phyloP scores from a whole-genome alignment of 306 rosid genomes.

The Geum urbanum region DNA sequence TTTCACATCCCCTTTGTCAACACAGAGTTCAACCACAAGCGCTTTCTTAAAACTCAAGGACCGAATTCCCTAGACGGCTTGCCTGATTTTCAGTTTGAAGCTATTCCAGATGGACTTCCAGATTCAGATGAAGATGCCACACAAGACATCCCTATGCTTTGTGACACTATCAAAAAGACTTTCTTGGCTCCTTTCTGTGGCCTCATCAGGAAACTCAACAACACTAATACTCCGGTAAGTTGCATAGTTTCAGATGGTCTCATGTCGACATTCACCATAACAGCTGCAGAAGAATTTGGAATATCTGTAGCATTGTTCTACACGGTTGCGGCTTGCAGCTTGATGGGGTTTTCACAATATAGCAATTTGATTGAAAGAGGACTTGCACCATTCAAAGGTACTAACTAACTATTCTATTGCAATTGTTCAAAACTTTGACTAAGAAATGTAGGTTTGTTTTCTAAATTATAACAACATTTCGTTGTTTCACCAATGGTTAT shows the following conservation, averaged over 20 bases:
- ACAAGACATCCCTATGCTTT: background rate
- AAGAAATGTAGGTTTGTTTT: background rate
- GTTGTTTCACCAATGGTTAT: constrained; percentile 9
- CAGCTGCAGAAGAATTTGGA: constrained; percentile 9
- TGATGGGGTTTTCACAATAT: constrained; percentile 1
- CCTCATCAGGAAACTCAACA: constrained; percentile 6
- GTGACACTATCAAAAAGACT: background rate
- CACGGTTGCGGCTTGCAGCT: background rate
- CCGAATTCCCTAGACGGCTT: background rate
- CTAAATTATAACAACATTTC: background rate
- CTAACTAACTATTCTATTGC: no score
- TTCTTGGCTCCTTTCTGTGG: background rate
- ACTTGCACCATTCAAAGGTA: constrained; percentile 25
- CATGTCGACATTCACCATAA: constrained; percentile 1
- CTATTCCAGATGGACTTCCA: constrained; percentile 14
- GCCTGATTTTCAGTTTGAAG: constrained; percentile 13
- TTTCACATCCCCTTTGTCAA: constrained; percentile 16
- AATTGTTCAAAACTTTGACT: background rate
- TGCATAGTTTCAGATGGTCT: constrained; percentile 15
- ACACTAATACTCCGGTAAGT: background rate
- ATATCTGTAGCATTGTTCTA: background rate
- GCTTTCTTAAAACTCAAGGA: constrained; percentile 11
- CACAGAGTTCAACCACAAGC: constrained; percentile 20
- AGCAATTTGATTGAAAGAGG: constrained; percentile 5
- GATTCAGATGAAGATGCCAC: background rate